Percentiles rank a stretch among this genome's conserved stretches.
phyloP scores from a whole-genome alignment of 345 rosid species.

The Chamaenerion angustifolium region DNA sequence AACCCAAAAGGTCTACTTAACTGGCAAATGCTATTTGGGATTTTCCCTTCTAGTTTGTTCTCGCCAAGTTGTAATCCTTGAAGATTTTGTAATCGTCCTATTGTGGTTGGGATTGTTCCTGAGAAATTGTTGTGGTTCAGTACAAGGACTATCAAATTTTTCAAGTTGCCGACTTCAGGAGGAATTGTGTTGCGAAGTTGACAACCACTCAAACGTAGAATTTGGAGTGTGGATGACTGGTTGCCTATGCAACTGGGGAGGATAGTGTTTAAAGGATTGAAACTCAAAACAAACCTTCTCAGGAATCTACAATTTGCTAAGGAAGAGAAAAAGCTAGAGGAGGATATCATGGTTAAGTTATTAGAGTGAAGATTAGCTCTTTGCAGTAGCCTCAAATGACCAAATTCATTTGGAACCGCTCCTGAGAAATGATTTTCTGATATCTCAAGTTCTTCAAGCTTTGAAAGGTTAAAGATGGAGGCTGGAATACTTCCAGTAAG shows the following conservation, averaged over 20 bases:
- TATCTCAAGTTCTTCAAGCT: not conserved
- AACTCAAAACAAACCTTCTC: not conserved
- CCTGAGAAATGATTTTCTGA: not conserved
- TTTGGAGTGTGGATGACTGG: not conserved
- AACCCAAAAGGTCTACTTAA: not conserved
- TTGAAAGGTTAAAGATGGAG: not conserved
- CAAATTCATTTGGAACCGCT: not conserved
- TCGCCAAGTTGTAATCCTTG: not conserved
- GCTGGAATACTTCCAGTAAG: constrained; percentile 1
- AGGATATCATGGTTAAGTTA: not conserved
- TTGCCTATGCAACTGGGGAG: not conserved
- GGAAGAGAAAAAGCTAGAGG: not conserved
- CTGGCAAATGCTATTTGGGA: not conserved
- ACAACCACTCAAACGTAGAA: not conserved
- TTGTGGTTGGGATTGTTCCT: constrained; percentile 1
- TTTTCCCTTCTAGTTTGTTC: not conserved
- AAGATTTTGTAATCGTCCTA: not conserved
- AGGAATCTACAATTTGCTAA: not conserved
- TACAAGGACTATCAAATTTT: not conserved
- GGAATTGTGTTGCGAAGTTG: not conserved
- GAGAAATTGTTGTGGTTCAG: not conserved
- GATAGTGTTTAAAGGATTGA: not conserved
- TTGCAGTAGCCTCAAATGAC: not conserved
- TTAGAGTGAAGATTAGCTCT: not conserved
- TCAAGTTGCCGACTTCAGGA: not conserved